Base-by-base conservation (phyloP, 148 eudicot species). In the Rhododendron kiyosumense region DNA sequence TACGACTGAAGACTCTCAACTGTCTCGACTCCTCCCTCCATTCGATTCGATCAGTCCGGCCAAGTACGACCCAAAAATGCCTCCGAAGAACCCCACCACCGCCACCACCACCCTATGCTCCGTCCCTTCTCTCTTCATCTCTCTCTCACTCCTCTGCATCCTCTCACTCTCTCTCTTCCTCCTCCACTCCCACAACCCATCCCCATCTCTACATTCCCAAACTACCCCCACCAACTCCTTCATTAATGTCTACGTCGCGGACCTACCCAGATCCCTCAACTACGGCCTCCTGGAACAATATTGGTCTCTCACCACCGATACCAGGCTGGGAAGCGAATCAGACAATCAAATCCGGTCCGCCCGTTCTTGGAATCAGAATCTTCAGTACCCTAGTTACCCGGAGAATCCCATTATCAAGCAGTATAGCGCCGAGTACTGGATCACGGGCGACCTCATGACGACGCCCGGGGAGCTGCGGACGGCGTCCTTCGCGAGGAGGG, bases 351-450 rank as follows among this genome's bases (percentile, higher is more conserved):
- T 92, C 45, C 90, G 93, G 52, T 91, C 89, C 67, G 86, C 86
- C 87, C 89, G 7, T 10, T 85, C 45, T 38, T 81, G 81, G 87
- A 86, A 89, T 0, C 20, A 78, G 67, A 88, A 51, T 17, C 86
- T 32, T 3, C 75, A 76, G 17, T 88, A 51, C 87, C 96, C 96
- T 1, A 86, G 89, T 0, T 97, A 94, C 86, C 95, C 99, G 0
- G 96, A 97, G 81, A 97, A 89, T 80, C 98, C 98, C 1, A 71
- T 97, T 77, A 94, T 95, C 22, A 97, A 94, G 83, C 98, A 97
- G 93, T 97, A 97, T 87, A 95, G 98, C 65, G 98, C 96, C 0
- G 99, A 97, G 92, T 97, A 97, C 48, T 97, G 99, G 99, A 87
- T 97, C 86, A 81, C 93, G 90, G 98, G 98, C 8, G 99, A 97